Evolutionary conservation across 2,329 filamentous ascomycete species (phyloP).

Genomic region (Botryotinia convoluta): DNA sequence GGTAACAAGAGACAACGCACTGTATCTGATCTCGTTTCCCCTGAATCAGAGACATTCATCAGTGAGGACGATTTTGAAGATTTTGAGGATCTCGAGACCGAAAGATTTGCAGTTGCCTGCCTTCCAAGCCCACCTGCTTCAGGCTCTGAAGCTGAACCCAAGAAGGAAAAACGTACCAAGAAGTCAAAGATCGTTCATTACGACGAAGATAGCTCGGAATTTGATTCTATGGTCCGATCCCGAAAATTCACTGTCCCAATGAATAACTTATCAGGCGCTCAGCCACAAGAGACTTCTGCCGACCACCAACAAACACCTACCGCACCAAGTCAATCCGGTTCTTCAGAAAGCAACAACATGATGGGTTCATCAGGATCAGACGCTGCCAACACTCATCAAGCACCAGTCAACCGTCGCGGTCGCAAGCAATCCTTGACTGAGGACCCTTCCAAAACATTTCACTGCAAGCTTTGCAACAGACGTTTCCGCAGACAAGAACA

Average conservation of each 20-base stretch:
- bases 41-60: conserved; percentile 75
- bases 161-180: conserved; percentile 57
- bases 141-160: conserved; percentile 48
- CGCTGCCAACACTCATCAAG: conserved; percentile 41
- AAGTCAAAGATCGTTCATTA: conserved; percentile 49
- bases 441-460: conserved; percentile 96
- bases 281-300: conserved; percentile 33
- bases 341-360: conserved; percentile 43
- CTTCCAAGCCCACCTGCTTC: conserved; percentile 62
- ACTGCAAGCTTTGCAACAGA: conserved; percentile 93
- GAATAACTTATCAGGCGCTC: conserved; percentile 34
- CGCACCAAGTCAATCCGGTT: conserved; percentile 44
- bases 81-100: conserved; percentile 69
- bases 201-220: conserved; percentile 39
- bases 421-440: conserved; percentile 98
- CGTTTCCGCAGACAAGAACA: conserved; percentile 98
- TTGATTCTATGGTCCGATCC: conserved; percentile 38
- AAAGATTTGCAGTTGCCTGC: conserved; percentile 57
- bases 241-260: conserved; percentile 39
- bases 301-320: conserved; percentile 34
- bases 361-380: conserved; percentile 43
- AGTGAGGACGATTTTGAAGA: conserved; percentile 74
- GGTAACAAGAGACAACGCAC: conserved; percentile 67
- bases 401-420: conserved; percentile 80
- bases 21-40: conserved; percentile 63